Percentiles rank a stretch among this genome's conserved stretches.
phyloP scores from a whole-genome alignment of 306 rosid species.

The Luffa aegyptiaca region DNA sequence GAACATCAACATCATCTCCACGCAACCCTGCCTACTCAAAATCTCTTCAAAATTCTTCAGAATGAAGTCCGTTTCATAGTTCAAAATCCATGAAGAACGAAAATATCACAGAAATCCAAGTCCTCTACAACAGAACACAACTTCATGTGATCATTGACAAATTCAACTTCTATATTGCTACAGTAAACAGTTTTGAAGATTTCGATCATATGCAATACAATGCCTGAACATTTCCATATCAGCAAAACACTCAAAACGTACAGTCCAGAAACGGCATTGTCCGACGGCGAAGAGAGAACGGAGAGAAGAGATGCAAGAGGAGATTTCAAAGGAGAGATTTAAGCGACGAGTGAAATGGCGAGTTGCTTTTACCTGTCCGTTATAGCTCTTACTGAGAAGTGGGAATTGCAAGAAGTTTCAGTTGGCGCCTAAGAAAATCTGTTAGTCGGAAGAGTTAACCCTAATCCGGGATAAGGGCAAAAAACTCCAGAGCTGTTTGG shows the following conservation, averaged over 20 bases:
- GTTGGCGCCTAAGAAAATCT: slow-evolving; percentile 29
- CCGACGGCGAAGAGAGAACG: not conserved
- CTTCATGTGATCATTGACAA: not conserved
- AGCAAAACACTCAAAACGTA: not conserved
- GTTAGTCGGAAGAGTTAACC: slow-evolving; percentile 30
- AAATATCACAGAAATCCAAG: not conserved
- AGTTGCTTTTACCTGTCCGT: slow-evolving; percentile 22
- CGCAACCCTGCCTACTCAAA: not conserved
- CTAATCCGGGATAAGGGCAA: slow-evolving; percentile 52
- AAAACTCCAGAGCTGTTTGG: slow-evolving; percentile 26
- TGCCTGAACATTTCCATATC: not conserved
- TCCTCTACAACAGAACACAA: not conserved
- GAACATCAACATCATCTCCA: not conserved
- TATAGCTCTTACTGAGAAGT: not conserved
- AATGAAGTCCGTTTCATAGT: not conserved
- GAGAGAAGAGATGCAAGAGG: not conserved
- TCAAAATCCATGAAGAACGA: not conserved
- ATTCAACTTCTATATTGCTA: not conserved
- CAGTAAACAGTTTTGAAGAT: not conserved
- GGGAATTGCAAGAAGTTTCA: slow-evolving; percentile 15
- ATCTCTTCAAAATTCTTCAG: not conserved
- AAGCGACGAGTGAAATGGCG: not conserved
- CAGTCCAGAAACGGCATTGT: not conserved
- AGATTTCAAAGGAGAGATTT: not conserved
- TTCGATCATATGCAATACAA: not conserved